These are phyloP conservation scores for Dactylellina sp. DNA, from an alignment of 2,329 filamentous ascomycete species.

Conservation along the genomic window DNA sequence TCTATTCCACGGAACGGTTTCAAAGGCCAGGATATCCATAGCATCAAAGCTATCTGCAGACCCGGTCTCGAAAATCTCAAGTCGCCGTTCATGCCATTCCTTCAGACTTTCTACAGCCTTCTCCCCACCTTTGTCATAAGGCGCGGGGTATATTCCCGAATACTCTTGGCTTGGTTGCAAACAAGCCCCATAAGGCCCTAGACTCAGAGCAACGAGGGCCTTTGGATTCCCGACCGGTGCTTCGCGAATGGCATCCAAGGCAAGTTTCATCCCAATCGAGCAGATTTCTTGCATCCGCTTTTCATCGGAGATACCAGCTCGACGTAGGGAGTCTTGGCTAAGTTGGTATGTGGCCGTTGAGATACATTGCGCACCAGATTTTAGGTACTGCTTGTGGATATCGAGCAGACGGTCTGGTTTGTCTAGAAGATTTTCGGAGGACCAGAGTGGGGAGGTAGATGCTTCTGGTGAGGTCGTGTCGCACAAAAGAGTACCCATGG, in stretches of 20 bases:
- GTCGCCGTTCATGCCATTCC: conserved; percentile 36
- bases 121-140: conserved; percentile 19
- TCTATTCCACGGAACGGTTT: conserved; percentile 43
- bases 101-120: conserved; percentile 10
- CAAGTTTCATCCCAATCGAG: conserved; percentile 29
- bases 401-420: conserved; percentile 30
- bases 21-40: conserved; percentile 33
- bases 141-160: conserved; percentile 36
- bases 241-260: conserved; percentile 17
- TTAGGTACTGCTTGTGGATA: conserved; percentile 35
- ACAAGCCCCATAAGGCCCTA: conserved; percentile 39
- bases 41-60: conserved; percentile 6
- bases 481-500: conserved; percentile 44
- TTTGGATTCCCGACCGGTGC: neutral
- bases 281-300: conserved; percentile 21
- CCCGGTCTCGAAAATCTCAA: conserved; percentile 16
- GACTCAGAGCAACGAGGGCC: conserved; percentile 27
- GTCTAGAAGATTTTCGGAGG: conserved; percentile 28
- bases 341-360: conserved; percentile 49
- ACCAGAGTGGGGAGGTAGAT: conserved; percentile 36
- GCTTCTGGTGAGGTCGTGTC: conserved; percentile 53
- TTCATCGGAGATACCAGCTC: conserved; percentile 29
- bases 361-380: conserved; percentile 25
- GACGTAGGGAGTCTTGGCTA: conserved; percentile 28
- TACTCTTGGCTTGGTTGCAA: conserved; percentile 47